These are phyloP conservation scores for Platanthera guangdongensis DNA, from an alignment of 106 monocot genomes.

Conservation along the genomic window DNA sequence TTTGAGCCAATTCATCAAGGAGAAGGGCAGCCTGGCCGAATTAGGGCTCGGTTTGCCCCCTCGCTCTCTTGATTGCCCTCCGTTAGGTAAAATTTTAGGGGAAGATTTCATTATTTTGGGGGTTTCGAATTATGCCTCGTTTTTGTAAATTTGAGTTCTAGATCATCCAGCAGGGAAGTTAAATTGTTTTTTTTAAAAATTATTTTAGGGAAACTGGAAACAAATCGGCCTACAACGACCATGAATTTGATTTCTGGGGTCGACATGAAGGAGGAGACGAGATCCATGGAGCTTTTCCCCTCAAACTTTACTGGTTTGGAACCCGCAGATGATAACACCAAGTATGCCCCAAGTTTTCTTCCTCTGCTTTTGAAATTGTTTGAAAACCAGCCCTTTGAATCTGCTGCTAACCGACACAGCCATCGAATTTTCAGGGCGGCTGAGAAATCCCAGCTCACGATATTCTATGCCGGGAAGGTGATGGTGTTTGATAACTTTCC, in stretches of 20 bases:
- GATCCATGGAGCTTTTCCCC: constrained; percentile 9
- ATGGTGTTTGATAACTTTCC: constrained; percentile 56
- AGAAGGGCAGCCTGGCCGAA: constrained; percentile 26
- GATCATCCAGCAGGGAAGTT: background rate
- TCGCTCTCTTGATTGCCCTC: background rate
- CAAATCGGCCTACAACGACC: constrained; percentile 11
- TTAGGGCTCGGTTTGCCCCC: constrained; percentile 13
- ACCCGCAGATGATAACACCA: background rate
- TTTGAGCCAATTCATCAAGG: constrained; percentile 59
- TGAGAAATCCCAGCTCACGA: constrained; percentile 34
- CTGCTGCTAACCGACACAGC: background rate
- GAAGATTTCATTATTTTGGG: background rate
- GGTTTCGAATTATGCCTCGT: background rate
- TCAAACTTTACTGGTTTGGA: constrained; percentile 4
- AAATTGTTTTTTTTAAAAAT: background rate
- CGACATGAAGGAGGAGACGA: background rate
- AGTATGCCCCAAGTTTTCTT: background rate
- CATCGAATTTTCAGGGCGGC: background rate
- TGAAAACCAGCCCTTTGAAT: background rate
- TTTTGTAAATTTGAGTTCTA: background rate
- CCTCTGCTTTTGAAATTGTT: background rate
- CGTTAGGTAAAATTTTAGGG: background rate
- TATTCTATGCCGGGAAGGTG: constrained; percentile 62
- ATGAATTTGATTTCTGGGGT: constrained; percentile 39
- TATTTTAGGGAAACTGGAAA: constrained; percentile 10